Base-by-base conservation (phyloP, 768 basidiomycete genomes). In the Tubosaeta sp. region DNA sequence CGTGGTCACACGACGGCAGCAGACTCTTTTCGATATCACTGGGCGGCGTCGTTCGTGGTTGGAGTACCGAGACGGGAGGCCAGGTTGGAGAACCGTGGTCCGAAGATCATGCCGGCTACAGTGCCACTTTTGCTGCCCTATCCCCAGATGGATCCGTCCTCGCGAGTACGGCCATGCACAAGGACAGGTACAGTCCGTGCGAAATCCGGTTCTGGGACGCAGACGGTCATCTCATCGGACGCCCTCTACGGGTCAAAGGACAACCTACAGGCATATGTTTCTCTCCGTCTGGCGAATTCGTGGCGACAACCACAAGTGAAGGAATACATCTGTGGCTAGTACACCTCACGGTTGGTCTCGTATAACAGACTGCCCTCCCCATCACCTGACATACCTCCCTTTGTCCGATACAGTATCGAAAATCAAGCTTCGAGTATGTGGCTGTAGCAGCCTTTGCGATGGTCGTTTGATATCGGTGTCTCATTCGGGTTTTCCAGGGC, bases 241-340 rank as follows among this genome's bases (percentile, higher is more conserved):
- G 31, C 17, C 37, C 9, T 45, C 50, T 61, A 22, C 22, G 22
- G 22, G 22, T 22, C 22, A 22, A 22, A 22, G 22, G 22, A 3
- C 22, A 22, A 22, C 22, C 22, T 22, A 22, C 22, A 22, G 22
- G 22, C 22, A 42, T 55, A 27, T n/a, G 1, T 12, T 54, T 59
- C 37, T 58, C 58, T 14, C 51, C 53, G 5, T 58, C 45, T 6
- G 59, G 56, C 5, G 25, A 42, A 29, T 46, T 39, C 3, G 27
- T 55, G 16, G 49, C 42, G 16, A 45, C 51, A 11, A 34, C 27
- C 29, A 16, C 10, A 5, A 2, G 0, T 3, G 16, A 6, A 3
- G 26, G 32, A 11, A 35, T 59, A 25, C 44, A 44, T 37, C 5
- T 57, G 1, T 57, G 55, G 49, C 39, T n/a, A 5, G 50, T 39